Conservation (phyloP, 2,329 filamentous ascomycete species). For the Colletotrichum noveboracense region DNA sequence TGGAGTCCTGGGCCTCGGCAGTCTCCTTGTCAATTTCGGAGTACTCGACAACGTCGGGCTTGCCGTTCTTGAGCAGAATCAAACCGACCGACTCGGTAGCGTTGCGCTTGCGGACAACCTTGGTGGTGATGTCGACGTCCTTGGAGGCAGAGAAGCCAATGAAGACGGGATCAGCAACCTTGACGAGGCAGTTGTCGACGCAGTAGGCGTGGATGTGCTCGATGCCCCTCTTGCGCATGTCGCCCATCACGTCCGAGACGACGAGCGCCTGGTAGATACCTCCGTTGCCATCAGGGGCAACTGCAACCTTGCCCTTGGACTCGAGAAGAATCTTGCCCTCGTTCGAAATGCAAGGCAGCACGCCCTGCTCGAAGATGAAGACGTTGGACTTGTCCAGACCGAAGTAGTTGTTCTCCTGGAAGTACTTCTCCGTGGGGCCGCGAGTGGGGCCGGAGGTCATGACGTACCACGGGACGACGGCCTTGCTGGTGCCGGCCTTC, state of each 20-base stretch:
- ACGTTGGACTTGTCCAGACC: conserved; percentile 87
- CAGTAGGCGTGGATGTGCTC: conserved; percentile 98
- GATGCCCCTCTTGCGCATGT: conserved; percentile 89
- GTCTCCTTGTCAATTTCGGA: conserved; percentile 91
- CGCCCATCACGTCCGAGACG: conserved; percentile 77
- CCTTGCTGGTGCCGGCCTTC: conserved; percentile 57
- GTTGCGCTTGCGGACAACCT: conserved; percentile 98
- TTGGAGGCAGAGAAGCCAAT: conserved; percentile 90
- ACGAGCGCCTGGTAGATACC: conserved; percentile 94
- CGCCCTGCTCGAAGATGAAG: conserved; percentile 93
- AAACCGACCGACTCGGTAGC: conserved; percentile 95
- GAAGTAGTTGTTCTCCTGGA: conserved; percentile 89
- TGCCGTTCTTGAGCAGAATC: conserved; percentile 93
- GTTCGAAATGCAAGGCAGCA: conserved; percentile 95
- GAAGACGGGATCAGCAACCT: conserved; percentile 96
- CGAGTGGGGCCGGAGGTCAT: conserved; percentile 98
- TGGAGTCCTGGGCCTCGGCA: conserved; percentile 86
- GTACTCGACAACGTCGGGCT: conserved; percentile 97
- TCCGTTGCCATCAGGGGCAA: conserved; percentile 96
- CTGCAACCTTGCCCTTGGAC: conserved; percentile 86
- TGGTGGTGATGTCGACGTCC: conserved; percentile 94
- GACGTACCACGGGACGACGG: conserved; percentile 94
- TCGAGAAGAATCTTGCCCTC: conserved; percentile 97
- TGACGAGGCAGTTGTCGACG: conserved; percentile 98
- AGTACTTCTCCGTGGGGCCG: conserved; percentile 91